Evolutionary conservation across 768 basidiomycete genomes (phyloP).

Genomic region (Steccherinum ochraceum): DNA sequence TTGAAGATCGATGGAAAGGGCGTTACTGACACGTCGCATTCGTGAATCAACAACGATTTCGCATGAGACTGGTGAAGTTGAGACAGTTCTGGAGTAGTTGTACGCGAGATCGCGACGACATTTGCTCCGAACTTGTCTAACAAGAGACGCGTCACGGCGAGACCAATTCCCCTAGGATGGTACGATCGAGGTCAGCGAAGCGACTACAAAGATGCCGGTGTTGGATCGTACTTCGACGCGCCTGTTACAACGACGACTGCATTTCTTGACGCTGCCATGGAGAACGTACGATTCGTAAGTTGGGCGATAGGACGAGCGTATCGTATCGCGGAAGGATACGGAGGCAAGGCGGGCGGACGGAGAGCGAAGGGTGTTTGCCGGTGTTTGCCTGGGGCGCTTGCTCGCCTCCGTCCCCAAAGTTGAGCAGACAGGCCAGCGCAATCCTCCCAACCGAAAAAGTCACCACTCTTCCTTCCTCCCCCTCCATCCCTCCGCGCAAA

Average conservation of each 20-base stretch:
- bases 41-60: slow-evolving; percentile 41
- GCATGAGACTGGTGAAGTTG: slow-evolving; percentile 37
- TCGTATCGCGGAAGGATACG: neutral
- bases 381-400: neutral
- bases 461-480: slow-evolving; percentile 9
- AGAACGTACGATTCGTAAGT: neutral
- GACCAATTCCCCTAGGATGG: slow-evolving; percentile 56
- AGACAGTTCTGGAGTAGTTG: slow-evolving; percentile 56
- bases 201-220: neutral
- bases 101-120: slow-evolving; percentile 75
- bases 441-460: neutral
- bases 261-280: slow-evolving; percentile 23
- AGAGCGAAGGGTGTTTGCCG: neutral
- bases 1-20: slow-evolving; percentile 1
- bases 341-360: neutral
- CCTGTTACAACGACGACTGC: slow-evolving; percentile 79
- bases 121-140: slow-evolving; percentile 54
- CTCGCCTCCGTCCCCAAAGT: slow-evolving; percentile 2
- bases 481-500: slow-evolving; percentile 23
- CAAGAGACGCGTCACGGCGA: slow-evolving; percentile 67
- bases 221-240: slow-evolving; percentile 58
- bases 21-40: slow-evolving; percentile 73
- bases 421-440: slow-evolving; percentile 4
- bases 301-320: no score
- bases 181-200: slow-evolving; percentile 11